phyloP scores from a whole-genome alignment of 768 basidiomycete genomes.

The Mycena chlorophos region DNA sequence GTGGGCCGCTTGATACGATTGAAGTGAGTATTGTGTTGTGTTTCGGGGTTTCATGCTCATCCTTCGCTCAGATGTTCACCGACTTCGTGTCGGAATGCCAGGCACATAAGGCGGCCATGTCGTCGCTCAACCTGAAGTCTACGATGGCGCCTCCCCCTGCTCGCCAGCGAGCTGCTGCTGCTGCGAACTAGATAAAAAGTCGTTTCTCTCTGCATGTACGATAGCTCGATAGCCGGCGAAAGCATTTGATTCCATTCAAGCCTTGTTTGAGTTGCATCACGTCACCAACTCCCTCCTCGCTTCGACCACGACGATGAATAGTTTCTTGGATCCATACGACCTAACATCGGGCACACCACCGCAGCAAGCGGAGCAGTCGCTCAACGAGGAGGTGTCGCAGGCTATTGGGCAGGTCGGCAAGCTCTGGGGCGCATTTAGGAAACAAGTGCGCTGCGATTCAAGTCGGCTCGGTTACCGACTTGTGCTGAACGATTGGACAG shows the following conservation, averaged over 20 bases:
- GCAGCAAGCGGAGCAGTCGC: conserved; percentile 47
- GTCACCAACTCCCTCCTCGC: conserved; percentile 1
- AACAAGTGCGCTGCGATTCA: conserved; percentile 60
- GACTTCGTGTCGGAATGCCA: conserved; percentile 87
- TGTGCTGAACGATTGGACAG: conserved; percentile 38
- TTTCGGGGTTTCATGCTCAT: conserved; percentile 3
- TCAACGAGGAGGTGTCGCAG: conserved; percentile 87
- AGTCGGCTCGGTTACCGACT: neutral
- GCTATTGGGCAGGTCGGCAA: conserved; percentile 84
- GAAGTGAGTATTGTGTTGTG: conserved; percentile 56
- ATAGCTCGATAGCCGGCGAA: too few relatives aligned
- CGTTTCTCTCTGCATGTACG: neutral
- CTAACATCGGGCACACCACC: conserved; percentile 50
- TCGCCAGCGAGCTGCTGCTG: conserved; percentile 32
- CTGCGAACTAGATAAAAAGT: conserved; percentile 20
- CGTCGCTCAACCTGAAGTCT: conserved; percentile 27
- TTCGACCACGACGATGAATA: conserved; percentile 51
- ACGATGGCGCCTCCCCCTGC: conserved; percentile 27
- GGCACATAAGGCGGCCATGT: conserved; percentile 43
- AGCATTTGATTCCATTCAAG: neutral
- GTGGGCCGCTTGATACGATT: conserved; percentile 98
- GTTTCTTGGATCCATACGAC: conserved; percentile 69
- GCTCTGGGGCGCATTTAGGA: conserved; percentile 90
- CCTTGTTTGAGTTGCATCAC: conserved; percentile 1
- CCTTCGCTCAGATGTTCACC: conserved; percentile 75